Conservation (phyloP, 192 early-diverging fungal species). For the Coemansia umbellata region DNA sequence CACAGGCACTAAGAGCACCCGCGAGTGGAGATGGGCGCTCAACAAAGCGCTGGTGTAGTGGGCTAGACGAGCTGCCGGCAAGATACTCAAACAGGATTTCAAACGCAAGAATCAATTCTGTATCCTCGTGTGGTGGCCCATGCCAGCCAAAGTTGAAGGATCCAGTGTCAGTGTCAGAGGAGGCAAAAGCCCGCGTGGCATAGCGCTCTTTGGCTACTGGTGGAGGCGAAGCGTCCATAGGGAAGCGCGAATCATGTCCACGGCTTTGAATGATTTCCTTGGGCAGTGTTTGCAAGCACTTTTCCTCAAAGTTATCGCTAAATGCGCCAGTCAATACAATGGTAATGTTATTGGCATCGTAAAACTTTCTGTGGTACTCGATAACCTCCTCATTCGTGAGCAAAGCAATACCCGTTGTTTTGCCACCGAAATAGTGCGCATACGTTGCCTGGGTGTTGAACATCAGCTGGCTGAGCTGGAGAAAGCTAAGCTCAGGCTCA, state of each 20-base stretch:
- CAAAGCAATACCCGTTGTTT: conserved; percentile 64
- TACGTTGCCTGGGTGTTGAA: conserved; percentile 59
- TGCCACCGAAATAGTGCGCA: conserved; percentile 70
- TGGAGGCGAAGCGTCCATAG: conserved; percentile 24
- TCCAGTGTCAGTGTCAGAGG: conserved; percentile 60
- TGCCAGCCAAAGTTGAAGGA: conserved; percentile 68
- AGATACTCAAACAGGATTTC: conserved; percentile 73
- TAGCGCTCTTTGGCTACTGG: neutral
- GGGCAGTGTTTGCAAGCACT: conserved; percentile 32
- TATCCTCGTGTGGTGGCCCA: conserved; percentile 64
- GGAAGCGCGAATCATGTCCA: conserved; percentile 20
- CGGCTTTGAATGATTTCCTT: conserved; percentile 16
- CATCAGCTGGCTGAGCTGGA: conserved; percentile 9
- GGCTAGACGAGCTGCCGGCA: conserved; percentile 64
- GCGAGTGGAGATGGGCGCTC: conserved; percentile 64
- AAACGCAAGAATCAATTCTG: conserved; percentile 57
- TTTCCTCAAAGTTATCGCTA: conserved; percentile 38
- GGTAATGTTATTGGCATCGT: conserved; percentile 67
- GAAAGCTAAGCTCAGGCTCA: conserved; percentile 58
- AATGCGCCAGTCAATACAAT: conserved; percentile 61
- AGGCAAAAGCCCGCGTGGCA: conserved; percentile 49
- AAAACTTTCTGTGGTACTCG: conserved; percentile 71
- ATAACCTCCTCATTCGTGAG: conserved; percentile 73
- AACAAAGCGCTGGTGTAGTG: conserved; percentile 72
- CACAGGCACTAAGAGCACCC: conserved; percentile 56